Evolutionary conservation across 2,329 filamentous ascomycete species (phyloP).

Genomic region (Fulvia fulva): DNA sequence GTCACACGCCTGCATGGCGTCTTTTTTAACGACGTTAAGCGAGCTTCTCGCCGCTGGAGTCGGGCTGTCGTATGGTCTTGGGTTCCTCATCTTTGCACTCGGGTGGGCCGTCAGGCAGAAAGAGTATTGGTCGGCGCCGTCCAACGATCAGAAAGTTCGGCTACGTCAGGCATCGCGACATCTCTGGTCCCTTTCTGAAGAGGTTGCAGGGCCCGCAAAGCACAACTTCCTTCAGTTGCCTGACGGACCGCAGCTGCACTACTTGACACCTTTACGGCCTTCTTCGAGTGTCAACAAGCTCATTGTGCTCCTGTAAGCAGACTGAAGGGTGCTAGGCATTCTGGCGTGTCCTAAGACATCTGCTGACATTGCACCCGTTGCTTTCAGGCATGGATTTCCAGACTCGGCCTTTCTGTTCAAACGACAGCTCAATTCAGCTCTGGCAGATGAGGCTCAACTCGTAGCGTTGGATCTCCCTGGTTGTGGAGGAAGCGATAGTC

Average conservation of each 20-base stretch:
- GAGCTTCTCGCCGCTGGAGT: slow-evolving; percentile 9
- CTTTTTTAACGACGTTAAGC: neutral
- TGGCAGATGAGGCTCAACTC: slow-evolving; percentile 41
- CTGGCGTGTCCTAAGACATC: no score
- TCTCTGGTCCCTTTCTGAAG: slow-evolving; percentile 52
- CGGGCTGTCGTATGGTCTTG: slow-evolving; percentile 14
- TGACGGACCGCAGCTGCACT: slow-evolving; percentile 52
- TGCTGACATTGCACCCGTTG: slow-evolving; percentile 39
- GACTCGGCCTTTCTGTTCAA: slow-evolving; percentile 56
- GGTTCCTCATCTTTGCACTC: slow-evolving; percentile 12
- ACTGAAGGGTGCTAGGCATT: neutral
- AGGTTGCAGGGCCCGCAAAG: slow-evolving; percentile 39
- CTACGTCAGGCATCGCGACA: slow-evolving; percentile 45
- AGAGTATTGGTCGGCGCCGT: slow-evolving; percentile 13
- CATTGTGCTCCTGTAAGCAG: slow-evolving; percentile 20
- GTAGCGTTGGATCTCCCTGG: slow-evolving; percentile 57
- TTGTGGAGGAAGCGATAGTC: slow-evolving; percentile 54
- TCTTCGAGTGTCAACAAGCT: slow-evolving; percentile 3
- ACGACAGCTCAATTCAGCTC: slow-evolving; percentile 42
- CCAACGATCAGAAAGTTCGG: slow-evolving; percentile 1
- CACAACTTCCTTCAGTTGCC: slow-evolving; percentile 51
- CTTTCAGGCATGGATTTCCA: slow-evolving; percentile 59
- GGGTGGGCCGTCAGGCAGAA: slow-evolving; percentile 11
- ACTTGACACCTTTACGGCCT: slow-evolving; percentile 35
- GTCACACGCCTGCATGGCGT: neutral